Evolutionary conservation across 2,329 filamentous ascomycete genomes (phyloP), one percentile per base, ranked within the genome.

Genomic region (Pseudogymnoascus sp.): DNA sequence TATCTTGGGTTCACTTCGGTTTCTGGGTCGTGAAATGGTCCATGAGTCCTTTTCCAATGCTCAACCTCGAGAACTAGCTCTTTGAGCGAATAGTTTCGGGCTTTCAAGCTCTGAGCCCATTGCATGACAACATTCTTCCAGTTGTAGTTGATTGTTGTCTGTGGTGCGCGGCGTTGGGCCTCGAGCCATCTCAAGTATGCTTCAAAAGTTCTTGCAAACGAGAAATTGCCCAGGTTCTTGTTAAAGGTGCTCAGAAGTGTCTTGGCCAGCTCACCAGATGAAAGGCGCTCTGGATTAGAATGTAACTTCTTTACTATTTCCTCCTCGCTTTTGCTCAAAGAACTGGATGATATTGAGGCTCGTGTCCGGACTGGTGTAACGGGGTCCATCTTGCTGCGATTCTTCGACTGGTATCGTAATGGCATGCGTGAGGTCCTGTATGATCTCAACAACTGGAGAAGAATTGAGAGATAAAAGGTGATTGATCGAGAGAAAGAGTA

Each of bases 111-210:
- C 61, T 69, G 64, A 6, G 48, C 62, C 71, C 71, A 73, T 43
- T 71, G 69, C 28, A 63, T 63, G n/a, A 69, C 16, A 1, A 65
- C 68, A 57, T 70, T 70, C 6, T 60, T 61, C 71, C 71, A 73
- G 13, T 68, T 51, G 19, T 66, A 62, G 2, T 67, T 66, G 11
- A 66, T 31, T 1, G 60, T 25, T 6, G 66, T 64, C 25, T 57
- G 48, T 14, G 68, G 65, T 4, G 45, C 16, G 7, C 48, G 43
- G 11, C 69, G 69, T 23, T 72, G 70, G 1, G 69, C 61, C 36
- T 72, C 69, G 8, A 73, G 66, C 71, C 70, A 72, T 14, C 66
- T 65, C 39, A 71, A 62, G 37, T 72, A 73, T 8, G 68, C 62
- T 1, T 28, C 60, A n/a, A 71, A 45, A 1, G 65, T 69, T 8